Conservation (phyloP, 2,329 filamentous ascomycete species). For the Dactylellina sp. region DNA sequence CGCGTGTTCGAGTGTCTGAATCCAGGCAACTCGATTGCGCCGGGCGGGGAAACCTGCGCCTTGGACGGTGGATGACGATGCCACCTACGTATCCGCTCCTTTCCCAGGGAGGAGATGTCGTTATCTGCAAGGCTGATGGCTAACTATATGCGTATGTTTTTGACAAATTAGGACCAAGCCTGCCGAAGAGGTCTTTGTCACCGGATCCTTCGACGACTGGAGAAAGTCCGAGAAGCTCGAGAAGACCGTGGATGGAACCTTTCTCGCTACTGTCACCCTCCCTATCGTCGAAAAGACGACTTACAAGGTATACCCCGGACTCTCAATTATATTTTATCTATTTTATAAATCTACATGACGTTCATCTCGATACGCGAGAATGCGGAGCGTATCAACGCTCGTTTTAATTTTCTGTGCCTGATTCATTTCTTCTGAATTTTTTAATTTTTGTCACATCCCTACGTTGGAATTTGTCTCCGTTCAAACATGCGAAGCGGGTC, state of each 20-base stretch:
- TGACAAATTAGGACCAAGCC: constrained; percentile 76
- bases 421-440: not conserved
- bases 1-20: constrained; percentile 11
- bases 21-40: constrained; percentile 2
- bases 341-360: no score
- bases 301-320: constrained; percentile 82
- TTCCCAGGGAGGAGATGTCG: constrained; percentile 18
- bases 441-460: not conserved
- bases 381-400: constrained; percentile 9
- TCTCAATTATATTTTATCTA: constrained; percentile 8
- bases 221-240: constrained; percentile 84
- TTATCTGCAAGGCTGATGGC: constrained; percentile 24
- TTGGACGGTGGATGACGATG: not conserved
- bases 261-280: constrained; percentile 80
- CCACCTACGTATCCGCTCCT: not conserved
- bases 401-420: not conserved
- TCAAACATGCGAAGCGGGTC: not conserved
- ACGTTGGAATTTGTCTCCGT: not conserved
- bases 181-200: constrained; percentile 90
- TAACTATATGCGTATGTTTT: constrained; percentile 9
- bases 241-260: constrained; percentile 73
- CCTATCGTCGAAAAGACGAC: constrained; percentile 75
- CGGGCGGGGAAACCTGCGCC: not conserved
- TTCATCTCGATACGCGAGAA: constrained; percentile 15
- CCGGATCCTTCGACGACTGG: constrained; percentile 96